A percentile compares a stretch with the other conserved stretches of the same genome.
Conservation (phyloP, 2,329 filamentous ascomycete species). For the Aspergillus pseudoglaucus region DNA sequence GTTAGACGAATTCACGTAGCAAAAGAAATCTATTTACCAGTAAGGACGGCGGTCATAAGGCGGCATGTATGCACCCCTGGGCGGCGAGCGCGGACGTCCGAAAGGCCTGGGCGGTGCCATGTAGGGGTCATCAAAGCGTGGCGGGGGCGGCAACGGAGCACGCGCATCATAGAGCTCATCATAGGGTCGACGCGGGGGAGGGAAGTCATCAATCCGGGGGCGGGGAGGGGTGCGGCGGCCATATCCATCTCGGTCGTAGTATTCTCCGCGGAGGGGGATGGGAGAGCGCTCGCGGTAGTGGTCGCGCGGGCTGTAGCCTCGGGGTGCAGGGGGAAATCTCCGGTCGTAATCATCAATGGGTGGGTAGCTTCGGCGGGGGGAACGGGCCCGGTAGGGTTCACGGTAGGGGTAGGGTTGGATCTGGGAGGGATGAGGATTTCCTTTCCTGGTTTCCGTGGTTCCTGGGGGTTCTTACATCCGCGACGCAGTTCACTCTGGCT, state of each 20-base stretch:
- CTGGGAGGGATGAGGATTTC: slow-evolving; percentile 41
- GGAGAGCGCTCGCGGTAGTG: slow-evolving; percentile 81
- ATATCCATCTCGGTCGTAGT: slow-evolving; percentile 74
- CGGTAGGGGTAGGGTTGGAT: slow-evolving; percentile 57
- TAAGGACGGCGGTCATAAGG: slow-evolving; percentile 40
- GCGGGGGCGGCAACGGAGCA: slow-evolving; percentile 45
- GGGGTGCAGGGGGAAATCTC: slow-evolving; percentile 63
- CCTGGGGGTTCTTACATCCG: slow-evolving; percentile 61
- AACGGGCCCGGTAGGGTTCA: slow-evolving; percentile 73
- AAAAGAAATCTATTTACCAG: slow-evolving; percentile 30
- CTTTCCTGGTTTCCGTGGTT: slow-evolving; percentile 14
- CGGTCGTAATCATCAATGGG: slow-evolving; percentile 75
- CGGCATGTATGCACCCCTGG: slow-evolving; percentile 34
- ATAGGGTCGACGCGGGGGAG: slow-evolving; percentile 50
- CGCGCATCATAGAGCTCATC: slow-evolving; percentile 55
- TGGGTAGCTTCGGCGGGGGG: slow-evolving; percentile 61
- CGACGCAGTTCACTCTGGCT: slow-evolving; percentile 72
- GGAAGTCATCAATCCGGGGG: slow-evolving; percentile 72
- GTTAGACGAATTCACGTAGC: slow-evolving; percentile 5
- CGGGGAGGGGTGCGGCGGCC: slow-evolving; percentile 75
- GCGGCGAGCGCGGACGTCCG: slow-evolving; percentile 41
- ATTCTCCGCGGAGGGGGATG: slow-evolving; percentile 65
- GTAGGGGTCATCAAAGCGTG: slow-evolving; percentile 55
- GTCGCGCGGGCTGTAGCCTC: slow-evolving; percentile 78
- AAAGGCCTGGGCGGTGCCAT: slow-evolving; percentile 48